Conservation (phyloP, 495 filamentous ascomycete species). For the Penicillium longicatenatum region DNA sequence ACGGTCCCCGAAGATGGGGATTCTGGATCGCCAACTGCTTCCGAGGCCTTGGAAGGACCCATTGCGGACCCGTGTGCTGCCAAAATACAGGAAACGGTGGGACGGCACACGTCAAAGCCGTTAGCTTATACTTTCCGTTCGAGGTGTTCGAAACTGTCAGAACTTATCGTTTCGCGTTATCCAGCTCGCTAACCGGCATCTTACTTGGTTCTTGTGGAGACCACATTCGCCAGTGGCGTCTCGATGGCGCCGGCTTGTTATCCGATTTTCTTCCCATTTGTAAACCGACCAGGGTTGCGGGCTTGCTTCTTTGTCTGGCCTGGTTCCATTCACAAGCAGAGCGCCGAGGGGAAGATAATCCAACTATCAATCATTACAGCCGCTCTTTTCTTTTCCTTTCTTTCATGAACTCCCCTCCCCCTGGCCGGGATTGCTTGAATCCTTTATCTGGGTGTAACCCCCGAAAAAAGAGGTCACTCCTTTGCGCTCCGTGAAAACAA, state of each 20-base stretch:
- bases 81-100: background rate
- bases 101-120: background rate
- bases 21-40: background rate
- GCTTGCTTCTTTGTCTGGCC: slow-evolving; percentile 28
- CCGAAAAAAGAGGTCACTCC: slow-evolving; percentile 1
- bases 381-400: slow-evolving; percentile 4
- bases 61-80: background rate
- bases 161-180: background rate
- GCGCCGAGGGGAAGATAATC: slow-evolving; percentile 6
- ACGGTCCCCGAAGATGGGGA: background rate
- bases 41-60: background rate
- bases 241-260: background rate
- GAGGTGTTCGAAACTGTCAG: background rate
- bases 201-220: background rate
- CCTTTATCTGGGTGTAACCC: slow-evolving; percentile 28
- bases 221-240: background rate
- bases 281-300: slow-evolving; percentile 24
- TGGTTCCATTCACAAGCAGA: slow-evolving; percentile 30
- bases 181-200: background rate
- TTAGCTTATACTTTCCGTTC: background rate
- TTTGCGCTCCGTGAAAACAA: background rate
- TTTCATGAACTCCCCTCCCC: background rate
- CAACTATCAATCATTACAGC: background rate
- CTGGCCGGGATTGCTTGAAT: slow-evolving; percentile 16
- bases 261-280: slow-evolving; percentile 13